These are phyloP conservation scores for Alnus glutinosa DNA, from an alignment of 306 rosid species.

Conservation along the genomic window DNA sequence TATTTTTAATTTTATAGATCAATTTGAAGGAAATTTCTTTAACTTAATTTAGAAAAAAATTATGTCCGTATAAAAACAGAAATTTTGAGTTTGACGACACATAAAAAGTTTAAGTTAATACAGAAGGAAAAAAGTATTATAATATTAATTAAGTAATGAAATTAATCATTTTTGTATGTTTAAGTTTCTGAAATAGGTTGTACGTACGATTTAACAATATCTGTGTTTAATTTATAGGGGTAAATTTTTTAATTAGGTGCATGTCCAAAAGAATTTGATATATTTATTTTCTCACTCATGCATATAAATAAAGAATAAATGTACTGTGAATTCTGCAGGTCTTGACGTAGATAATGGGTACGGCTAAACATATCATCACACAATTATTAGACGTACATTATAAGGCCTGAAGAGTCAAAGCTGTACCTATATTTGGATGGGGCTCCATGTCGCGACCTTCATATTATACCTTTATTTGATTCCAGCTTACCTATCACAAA, in stretches of 20 bases:
- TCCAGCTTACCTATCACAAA: slow-evolving; percentile 28
- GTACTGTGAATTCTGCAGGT: background rate
- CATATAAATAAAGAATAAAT: background rate
- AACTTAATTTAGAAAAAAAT: no score
- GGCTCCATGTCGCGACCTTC: slow-evolving; percentile 23
- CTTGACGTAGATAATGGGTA: background rate
- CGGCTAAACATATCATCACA: background rate
- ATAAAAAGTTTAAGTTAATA: no score
- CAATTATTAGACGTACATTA: slow-evolving; percentile 1
- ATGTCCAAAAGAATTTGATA: background rate
- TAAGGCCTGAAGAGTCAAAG: slow-evolving; percentile 30
- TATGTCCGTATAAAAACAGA: no score
- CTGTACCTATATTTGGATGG: slow-evolving; percentile 13
- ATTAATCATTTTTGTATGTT: background rate
- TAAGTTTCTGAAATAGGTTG: background rate
- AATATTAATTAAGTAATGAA: background rate
- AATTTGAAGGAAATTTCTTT: no score
- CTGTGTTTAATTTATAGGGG: no score
- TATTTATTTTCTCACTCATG: background rate
- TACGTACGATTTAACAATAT: background rate
- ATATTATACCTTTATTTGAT: slow-evolving; percentile 16
- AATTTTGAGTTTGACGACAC: no score
- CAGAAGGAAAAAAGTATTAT: no score
- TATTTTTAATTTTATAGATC: no score
- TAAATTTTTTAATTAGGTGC: no score